These are phyloP conservation scores for Tetragonia tetragonoides DNA, from an alignment of 148 eudicot genomes.

Conservation along the genomic window DNA sequence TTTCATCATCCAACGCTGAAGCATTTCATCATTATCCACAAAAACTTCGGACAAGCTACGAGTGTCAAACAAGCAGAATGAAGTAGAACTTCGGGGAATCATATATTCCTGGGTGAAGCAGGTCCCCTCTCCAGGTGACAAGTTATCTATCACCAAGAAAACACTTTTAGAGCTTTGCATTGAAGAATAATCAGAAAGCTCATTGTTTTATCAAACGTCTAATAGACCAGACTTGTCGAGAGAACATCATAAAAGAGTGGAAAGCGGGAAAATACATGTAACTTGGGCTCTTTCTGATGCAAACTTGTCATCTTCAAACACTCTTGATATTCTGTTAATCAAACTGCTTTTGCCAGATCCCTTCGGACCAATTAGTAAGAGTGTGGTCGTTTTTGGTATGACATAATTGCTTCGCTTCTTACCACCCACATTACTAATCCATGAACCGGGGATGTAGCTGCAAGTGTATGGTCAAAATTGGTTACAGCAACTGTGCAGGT, in stretches of 20 bases:
- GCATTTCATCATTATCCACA: constrained; percentile 46
- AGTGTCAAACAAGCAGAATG: constrained; percentile 81
- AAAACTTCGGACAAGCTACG: constrained; percentile 60
- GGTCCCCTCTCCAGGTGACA: constrained; percentile 56
- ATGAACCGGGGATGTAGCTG: constrained; percentile 82
- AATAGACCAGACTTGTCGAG: not conserved
- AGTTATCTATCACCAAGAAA: constrained; percentile 38
- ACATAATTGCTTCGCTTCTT: constrained; percentile 40
- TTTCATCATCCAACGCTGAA: constrained; percentile 63
- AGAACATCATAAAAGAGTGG: not conserved
- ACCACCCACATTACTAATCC: constrained; percentile 51
- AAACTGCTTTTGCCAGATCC: constrained; percentile 93
- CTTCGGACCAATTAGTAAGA: constrained; percentile 71
- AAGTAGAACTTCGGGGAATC: constrained; percentile 57
- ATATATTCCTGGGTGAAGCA: constrained; percentile 67
- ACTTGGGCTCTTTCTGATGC: constrained; percentile 87
- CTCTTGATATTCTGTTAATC: constrained; percentile 71
- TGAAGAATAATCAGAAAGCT: not conserved
- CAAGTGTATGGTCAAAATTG: constrained; percentile 5
- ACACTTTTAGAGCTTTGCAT: not conserved
- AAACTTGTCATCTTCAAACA: constrained; percentile 65
- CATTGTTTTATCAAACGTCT: not conserved
- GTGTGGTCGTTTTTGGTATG: constrained; percentile 56
- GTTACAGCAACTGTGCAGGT: not conserved
- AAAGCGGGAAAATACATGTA: constrained; percentile 44